Evolutionary conservation across 2,329 filamentous ascomycete genomes (phyloP), one percentile per base, ranked within the genome.

Genomic region (Zymoseptoria ardabiliae): DNA sequence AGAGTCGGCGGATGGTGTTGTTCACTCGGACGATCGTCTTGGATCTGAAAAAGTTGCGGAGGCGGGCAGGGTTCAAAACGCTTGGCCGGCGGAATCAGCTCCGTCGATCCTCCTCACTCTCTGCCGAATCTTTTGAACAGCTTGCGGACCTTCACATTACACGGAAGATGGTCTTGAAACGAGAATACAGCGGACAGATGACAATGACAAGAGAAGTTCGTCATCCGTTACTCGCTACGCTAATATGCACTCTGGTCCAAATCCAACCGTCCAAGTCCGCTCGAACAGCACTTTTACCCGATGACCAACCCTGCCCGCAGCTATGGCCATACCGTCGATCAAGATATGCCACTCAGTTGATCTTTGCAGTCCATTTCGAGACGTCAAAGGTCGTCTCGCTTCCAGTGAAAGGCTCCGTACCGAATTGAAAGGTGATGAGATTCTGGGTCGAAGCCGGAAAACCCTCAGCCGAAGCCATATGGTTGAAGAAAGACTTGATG

Each of bases 401-500:
- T 17, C 50, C 50, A 20, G 50, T 51, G 19, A 51, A 51, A 9
- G 50, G 50, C 22, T 51, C 50, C 1, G 50, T 51, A 6, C 50
- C 50, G n/a, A 51, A 51, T 51, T 51, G 50, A 7, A 51, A 51
- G 5, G 50, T 78, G 62, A 78, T 75, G 60, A 87, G 67, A 64
- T 82, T 82, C 75, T 85, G 80, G 10, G 6, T 54, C 65, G 67
- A 77, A 52, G 71, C 69, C 4, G 55, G 41, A 53, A 82, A 73
- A 1, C 78, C 77, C 65, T 85, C 74, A 66, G 73, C 78, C 25
- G 65, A 61, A 22, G 75, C 75, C 22, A 88, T 74, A 69, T 86
- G 86, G 7, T 73, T 76, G 63, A 84, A 73, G 73, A 88, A 88
- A 6, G 77, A 72, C 65, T 77, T 77, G 63, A 87, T 67, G 69